Base-by-base conservation (phyloP, 225 moss, liverwort and hornwort genomes). In the Takakia lepidozioides region DNA sequence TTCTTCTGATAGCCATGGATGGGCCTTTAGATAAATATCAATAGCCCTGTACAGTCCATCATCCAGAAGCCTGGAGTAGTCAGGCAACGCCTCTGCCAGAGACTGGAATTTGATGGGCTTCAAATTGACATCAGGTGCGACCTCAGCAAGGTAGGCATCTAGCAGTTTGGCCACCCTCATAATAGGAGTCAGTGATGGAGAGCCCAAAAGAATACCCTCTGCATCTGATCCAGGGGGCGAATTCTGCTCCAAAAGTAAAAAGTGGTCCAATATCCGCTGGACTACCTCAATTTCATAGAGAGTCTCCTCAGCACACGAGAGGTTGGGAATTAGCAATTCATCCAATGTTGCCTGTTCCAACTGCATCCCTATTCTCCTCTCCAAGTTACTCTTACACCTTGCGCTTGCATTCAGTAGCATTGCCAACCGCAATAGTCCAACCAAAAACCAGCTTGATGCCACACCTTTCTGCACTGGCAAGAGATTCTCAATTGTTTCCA, bases 31-130 rank as follows among this genome's bases (percentile, higher is more conserved):
- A 47, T 61, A 78, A 14, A 78, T 78, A 22, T 78, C 78, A 21
- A 78, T 62, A 15, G 78, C 72, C 50, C 78, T 64, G 57, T 78
- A 78, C 20, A 78, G 66, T 34, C 78, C 78, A 39, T 78, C 78
- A 36, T 78, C 78, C 37, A 65, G 43, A 1, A 72, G 43, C 13
- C 78, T 63, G 43, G 78, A 65, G 45, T 78, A 73, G 32, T 72
- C 78, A 3, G 78, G 78, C 10, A 78, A 72, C n/a, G 78, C 78
- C 65, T 78, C 78, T 24, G 78, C 78, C 15, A 78, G 58, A 1
- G 72, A 36, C 61, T 78, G 73, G 30, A 78, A 78, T 44, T 69
- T 78, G 49, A 3, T 59, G 4, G 78, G 78, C 36, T 78, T 78
- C 5, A 78, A 50, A n/a, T 78, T 78, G 8, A 65, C 68, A 51